phyloP scores from a whole-genome alignment of 257 asterid species.

The Nicotiana obtusifolia region DNA sequence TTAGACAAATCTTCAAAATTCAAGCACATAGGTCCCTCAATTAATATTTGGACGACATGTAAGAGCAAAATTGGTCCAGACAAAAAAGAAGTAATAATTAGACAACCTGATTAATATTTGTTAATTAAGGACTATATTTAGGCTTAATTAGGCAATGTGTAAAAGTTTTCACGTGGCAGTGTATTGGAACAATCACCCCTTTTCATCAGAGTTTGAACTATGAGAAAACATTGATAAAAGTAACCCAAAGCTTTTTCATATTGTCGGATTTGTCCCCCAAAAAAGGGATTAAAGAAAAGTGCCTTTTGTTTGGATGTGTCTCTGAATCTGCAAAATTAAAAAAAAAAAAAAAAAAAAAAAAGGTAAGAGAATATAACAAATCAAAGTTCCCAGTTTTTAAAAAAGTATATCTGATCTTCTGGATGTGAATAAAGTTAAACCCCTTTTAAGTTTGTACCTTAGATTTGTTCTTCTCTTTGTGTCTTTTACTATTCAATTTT shows the following conservation, averaged over 20 bases:
- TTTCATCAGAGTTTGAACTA: slow-evolving; percentile 40
- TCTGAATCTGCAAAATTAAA: neutral
- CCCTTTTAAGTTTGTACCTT: slow-evolving; percentile 45
- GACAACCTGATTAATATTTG: neutral
- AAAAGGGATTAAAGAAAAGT: slow-evolving; percentile 5
- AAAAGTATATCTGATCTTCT: slow-evolving; percentile 18
- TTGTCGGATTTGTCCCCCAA: slow-evolving; percentile 29
- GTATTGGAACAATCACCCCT: slow-evolving; percentile 28
- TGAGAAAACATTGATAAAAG: neutral
- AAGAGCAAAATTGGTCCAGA: neutral
- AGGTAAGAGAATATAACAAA: neutral
- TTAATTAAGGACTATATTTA: slow-evolving; percentile 8
- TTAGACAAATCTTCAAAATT: neutral
- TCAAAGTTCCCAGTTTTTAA: neutral
- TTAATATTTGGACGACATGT: neutral
- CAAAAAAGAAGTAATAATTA: neutral
- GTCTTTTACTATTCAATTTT: slow-evolving; percentile 42
- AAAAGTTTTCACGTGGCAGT: slow-evolving; percentile 29
- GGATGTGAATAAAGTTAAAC: slow-evolving; percentile 34
- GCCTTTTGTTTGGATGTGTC: neutral
- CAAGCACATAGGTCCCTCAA: neutral
- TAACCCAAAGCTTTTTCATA: slow-evolving; percentile 18
- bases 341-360: neutral
- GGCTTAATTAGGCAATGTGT: neutral
- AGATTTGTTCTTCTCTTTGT: slow-evolving; percentile 48